Evolutionary conservation across 1,139 yeast genomes (phyloP).

Genomic region (Lodderomyces oxycetoniae): DNA sequence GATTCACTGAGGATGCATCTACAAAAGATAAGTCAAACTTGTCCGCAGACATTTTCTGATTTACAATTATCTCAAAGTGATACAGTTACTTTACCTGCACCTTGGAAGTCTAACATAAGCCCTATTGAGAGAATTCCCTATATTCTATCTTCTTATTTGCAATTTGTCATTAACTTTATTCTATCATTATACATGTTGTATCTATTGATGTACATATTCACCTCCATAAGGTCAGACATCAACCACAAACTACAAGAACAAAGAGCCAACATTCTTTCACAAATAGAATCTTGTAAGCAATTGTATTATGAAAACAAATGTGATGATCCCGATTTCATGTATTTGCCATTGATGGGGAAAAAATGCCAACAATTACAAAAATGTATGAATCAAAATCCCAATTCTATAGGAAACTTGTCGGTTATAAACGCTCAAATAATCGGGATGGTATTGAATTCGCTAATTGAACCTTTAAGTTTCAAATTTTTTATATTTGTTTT

Average conservation of each 20-base stretch:
- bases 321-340: conserved; percentile 37
- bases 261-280: conserved; percentile 31
- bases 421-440: conserved; percentile 58
- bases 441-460: conserved; percentile 57
- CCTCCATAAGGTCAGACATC: conserved; percentile 51
- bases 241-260: conserved; percentile 41
- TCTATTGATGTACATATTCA: conserved; percentile 38
- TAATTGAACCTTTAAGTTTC: conserved; percentile 60
- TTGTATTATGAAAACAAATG: conserved; percentile 54
- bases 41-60: background rate
- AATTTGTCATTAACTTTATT: conserved; percentile 43
- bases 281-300: conserved; percentile 46
- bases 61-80: background rate
- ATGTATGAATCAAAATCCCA: conserved; percentile 58
- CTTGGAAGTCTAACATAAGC: conserved; percentile 39
- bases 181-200: conserved; percentile 42
- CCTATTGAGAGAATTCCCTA: conserved; percentile 46
- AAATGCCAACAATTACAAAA: conserved; percentile 57
- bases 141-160: conserved; percentile 54
- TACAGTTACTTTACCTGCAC: conserved; percentile 34
- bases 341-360: conserved; percentile 57
- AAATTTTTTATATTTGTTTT: conserved; percentile 47
- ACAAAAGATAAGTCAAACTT: background rate
- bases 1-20: background rate
- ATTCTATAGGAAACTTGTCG: conserved; percentile 39